These are phyloP conservation scores for Ganoderma leucocontextum DNA, from an alignment of 1,284 basidiomycete genomes.

Conservation along the genomic window DNA sequence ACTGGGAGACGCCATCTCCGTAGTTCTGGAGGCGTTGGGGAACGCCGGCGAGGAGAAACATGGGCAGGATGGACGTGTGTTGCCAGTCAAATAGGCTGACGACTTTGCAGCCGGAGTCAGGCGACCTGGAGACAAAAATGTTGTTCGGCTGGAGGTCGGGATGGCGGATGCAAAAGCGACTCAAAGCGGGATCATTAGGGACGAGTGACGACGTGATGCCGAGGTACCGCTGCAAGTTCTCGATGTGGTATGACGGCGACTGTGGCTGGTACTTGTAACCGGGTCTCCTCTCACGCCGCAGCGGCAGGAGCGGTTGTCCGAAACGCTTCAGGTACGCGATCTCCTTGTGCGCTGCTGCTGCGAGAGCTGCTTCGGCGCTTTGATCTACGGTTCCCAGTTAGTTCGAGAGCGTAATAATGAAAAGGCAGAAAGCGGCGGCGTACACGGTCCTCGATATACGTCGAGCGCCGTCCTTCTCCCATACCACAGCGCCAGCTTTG, in stretches of 20 bases:
- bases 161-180: conserved; percentile 45
- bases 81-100: conserved; percentile 52
- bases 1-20: too few relatives aligned
- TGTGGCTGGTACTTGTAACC: conserved; percentile 57
- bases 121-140: conserved; percentile 45
- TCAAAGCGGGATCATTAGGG: conserved; percentile 42
- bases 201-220: conserved; percentile 49
- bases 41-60: too few relatives aligned
- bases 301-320: conserved; percentile 57
- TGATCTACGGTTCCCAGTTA: conserved; percentile 48
- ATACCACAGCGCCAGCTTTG: conserved; percentile 53
- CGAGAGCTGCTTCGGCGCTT: conserved; percentile 54
- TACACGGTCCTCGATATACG: conserved; percentile 59
- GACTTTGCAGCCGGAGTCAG: conserved; percentile 43
- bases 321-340: conserved; percentile 57
- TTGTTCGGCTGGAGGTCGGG: conserved; percentile 51
- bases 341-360: conserved; percentile 56
- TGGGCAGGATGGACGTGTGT: too few relatives aligned
- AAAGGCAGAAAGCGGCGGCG: conserved; percentile 46
- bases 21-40: too few relatives aligned
- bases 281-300: conserved; percentile 53
- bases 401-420: conserved; percentile 39
- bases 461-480: conserved; percentile 57
- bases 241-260: conserved; percentile 52
- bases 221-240: conserved; percentile 47